Conservation (phyloP, 345 rosid species). For the Kandelia obovata region DNA sequence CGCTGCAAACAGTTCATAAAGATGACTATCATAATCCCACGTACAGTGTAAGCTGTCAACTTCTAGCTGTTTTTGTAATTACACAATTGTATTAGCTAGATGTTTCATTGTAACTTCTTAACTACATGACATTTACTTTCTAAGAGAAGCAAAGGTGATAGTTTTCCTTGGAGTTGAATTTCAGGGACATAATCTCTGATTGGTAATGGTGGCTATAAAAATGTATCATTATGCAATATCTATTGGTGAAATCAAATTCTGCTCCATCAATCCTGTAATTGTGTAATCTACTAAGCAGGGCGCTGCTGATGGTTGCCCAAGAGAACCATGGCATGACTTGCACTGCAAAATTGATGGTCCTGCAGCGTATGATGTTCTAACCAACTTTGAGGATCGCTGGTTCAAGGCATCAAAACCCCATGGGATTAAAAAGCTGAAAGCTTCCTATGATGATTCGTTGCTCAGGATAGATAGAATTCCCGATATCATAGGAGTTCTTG, state of each 20-base stretch:
- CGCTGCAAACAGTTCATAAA: conserved; percentile 67
- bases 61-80: conserved; percentile 9
- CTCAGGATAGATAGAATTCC: conserved; percentile 75
- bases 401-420: conserved; percentile 69
- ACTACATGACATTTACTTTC: conserved; percentile 1
- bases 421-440: conserved; percentile 70
- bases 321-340: conserved; percentile 99
- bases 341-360: conserved; percentile 92
- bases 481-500: conserved; percentile 61
- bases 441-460: conserved; percentile 76
- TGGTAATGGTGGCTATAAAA: not conserved
- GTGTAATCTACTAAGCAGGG: conserved; percentile 40
- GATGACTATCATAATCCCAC: conserved; percentile 94
- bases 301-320: conserved; percentile 60
- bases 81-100: conserved; percentile 1
- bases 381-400: conserved; percentile 98
- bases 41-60: conserved; percentile 52
- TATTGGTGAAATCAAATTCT: not conserved
- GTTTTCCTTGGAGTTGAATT: not conserved
- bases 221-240: not conserved
- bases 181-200: not conserved
- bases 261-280: not conserved
- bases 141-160: not conserved
- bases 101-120: not conserved
- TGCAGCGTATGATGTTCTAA: conserved; percentile 89